These are phyloP conservation scores for Leccinum variabile DNA, from an alignment of 1,284 basidiomycete species.

Conservation along the genomic window DNA sequence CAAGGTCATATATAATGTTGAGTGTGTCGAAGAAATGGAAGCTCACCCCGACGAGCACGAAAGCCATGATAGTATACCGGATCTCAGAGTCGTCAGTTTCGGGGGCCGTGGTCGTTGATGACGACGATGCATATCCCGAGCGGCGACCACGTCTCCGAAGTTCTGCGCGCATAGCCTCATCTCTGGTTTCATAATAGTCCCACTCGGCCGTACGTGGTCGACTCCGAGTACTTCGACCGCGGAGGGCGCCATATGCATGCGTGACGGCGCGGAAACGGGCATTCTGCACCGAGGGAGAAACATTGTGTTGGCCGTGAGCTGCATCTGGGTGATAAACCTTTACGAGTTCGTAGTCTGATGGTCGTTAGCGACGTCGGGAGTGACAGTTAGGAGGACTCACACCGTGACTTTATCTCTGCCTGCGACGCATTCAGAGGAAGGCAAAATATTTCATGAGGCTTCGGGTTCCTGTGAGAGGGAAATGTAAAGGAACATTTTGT, in stretches of 20 bases:
- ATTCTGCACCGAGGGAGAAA: constrained; percentile 39
- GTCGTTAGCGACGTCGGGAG: neutral
- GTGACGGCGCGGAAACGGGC: constrained; percentile 50
- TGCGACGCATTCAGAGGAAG: constrained; percentile 45
- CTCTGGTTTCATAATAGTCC: constrained; percentile 20
- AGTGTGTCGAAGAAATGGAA: neutral
- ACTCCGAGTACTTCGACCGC: constrained; percentile 4
- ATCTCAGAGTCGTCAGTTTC: constrained; percentile 9
- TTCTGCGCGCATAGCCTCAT: constrained; percentile 39
- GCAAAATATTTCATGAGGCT: constrained; percentile 55
- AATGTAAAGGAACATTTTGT: constrained; percentile 37
- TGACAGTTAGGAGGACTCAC: constrained; percentile 35
- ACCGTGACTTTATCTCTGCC: constrained; percentile 49
- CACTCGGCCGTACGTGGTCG: neutral
- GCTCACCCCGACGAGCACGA: constrained; percentile 23
- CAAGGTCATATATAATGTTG: neutral
- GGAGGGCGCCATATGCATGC: constrained; percentile 47
- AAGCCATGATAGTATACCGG: constrained; percentile 14
- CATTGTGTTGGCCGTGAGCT: constrained; percentile 33
- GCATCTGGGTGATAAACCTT: constrained; percentile 54
- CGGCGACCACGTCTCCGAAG: constrained; percentile 38
- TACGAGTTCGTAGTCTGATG: constrained; percentile 53
- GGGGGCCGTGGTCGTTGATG: constrained; percentile 4
- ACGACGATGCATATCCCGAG: constrained; percentile 3
- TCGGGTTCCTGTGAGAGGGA: constrained; percentile 42